Conservation (phyloP, 2,329 filamentous ascomycete species). For the Talaromyces sp. region DNA sequence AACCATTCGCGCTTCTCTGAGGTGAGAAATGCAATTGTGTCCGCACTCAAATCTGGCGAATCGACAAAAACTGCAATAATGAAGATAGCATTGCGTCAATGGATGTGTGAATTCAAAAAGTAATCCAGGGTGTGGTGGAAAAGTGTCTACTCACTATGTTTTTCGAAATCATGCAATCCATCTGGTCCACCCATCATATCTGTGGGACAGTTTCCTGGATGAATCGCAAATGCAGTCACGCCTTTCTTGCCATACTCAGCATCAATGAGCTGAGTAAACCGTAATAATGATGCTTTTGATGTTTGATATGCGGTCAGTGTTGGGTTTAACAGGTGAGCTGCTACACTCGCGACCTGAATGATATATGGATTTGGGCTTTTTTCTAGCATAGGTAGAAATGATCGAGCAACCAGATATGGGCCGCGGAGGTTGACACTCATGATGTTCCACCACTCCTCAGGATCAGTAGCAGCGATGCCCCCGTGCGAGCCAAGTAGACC, state of each 20-base stretch:
- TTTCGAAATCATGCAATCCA: conserved; percentile 10
- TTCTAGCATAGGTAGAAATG: conserved; percentile 43
- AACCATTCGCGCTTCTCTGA: conserved; percentile 23
- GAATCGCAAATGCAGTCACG: conserved; percentile 35
- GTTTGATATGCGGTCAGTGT: conserved; percentile 45
- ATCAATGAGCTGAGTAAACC: conserved; percentile 44
- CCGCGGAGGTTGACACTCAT: conserved; percentile 50
- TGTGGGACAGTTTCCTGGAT: conserved; percentile 46
- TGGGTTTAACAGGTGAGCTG: conserved; percentile 32
- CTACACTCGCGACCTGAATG: conserved; percentile 46
- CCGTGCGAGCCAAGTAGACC: conserved; percentile 28
- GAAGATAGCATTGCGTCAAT: background rate
- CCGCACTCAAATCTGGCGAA: conserved; percentile 24
- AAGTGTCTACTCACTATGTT: background rate
- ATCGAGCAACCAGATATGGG: conserved; percentile 40
- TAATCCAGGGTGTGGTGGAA: background rate
- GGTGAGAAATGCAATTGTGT: conserved; percentile 23
- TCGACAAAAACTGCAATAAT: conserved; percentile 19
- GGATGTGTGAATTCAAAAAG: background rate
- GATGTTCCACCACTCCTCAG: conserved; percentile 38
- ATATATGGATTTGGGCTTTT: conserved; percentile 36
- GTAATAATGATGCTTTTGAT: conserved; percentile 42
- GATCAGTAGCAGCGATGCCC: conserved; percentile 32
- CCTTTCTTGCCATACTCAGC: conserved; percentile 41
- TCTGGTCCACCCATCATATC: conserved; percentile 36